A percentile compares a stretch with the other conserved stretches of the same genome.
Conservation (phyloP, 495 filamentous ascomycete genomes). For the Entonaema liquescens region DNA sequence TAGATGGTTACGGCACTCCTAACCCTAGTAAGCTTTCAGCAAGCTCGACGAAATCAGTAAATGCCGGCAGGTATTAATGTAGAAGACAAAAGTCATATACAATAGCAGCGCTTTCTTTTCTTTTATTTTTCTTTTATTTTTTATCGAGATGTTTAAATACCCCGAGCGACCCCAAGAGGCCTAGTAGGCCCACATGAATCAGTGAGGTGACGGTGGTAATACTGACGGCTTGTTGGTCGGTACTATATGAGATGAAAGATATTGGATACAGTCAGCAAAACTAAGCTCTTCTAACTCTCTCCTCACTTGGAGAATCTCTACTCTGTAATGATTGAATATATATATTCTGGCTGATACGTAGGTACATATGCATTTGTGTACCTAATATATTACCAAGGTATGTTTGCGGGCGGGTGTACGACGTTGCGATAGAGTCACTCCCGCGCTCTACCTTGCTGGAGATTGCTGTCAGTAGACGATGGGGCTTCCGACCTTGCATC, state of each 20-base stretch:
- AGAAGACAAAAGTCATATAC: background rate
- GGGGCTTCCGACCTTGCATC: conserved; percentile 40
- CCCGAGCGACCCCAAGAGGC: conserved; percentile 2
- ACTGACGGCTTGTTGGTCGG: conserved; percentile 9
- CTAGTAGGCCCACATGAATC: conserved; percentile 2
- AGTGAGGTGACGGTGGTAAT: background rate
- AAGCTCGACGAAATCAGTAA: conserved; percentile 3
- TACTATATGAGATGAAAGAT: background rate
- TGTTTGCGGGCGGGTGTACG: conserved; percentile 8
- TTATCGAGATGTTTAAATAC: conserved; percentile 24
- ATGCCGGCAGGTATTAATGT: background rate
- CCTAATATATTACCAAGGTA: background rate
- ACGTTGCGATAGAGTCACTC: conserved; percentile 4
- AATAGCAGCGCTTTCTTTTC: conserved; percentile 12
- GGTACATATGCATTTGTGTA: background rate
- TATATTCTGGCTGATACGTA: background rate
- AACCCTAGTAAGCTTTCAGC: conserved; percentile 18
- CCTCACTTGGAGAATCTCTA: background rate
- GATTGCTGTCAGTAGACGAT: conserved; percentile 27
- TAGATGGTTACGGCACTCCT: no score
- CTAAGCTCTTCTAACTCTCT: background rate
- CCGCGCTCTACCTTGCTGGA: conserved; percentile 8
- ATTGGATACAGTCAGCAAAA: conserved; percentile 35
- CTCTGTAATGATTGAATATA: conserved; percentile 4
- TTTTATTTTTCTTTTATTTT: no score